Conservation (phyloP, 192 early-diverging fungal species). For the Neocallimastix lanati region DNA sequence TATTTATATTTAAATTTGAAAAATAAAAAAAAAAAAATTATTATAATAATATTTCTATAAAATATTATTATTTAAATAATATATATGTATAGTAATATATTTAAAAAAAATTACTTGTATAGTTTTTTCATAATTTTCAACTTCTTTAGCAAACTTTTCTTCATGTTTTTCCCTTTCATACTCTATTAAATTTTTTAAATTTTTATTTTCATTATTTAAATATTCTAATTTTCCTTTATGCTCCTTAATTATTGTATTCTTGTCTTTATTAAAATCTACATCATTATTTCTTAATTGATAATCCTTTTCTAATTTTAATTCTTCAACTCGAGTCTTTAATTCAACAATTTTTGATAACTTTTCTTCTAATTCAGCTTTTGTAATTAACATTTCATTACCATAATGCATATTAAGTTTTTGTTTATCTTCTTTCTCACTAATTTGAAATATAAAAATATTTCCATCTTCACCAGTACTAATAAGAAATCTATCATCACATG, state of each 20-base stretch:
- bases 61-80: too few relatives aligned
- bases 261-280: conserved; percentile 49
- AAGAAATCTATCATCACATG: conserved; percentile 37
- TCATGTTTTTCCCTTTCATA: conserved; percentile 43
- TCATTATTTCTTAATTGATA: conserved; percentile 44
- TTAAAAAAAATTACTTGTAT: too few relatives aligned
- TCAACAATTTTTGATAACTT: conserved; percentile 34
- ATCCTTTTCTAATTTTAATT: conserved; percentile 47
- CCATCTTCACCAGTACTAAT: conserved; percentile 39
- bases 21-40: too few relatives aligned
- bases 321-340: conserved; percentile 36
- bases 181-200: conserved; percentile 32
- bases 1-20: too few relatives aligned
- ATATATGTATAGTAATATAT: too few relatives aligned
- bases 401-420: background rate
- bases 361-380: conserved; percentile 42
- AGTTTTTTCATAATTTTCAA: conserved; percentile 23
- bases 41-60: too few relatives aligned
- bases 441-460: conserved; percentile 30
- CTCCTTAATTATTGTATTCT: conserved; percentile 44
- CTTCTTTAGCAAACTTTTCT: conserved; percentile 37
- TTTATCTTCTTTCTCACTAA: conserved; percentile 31
- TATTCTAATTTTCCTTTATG: conserved; percentile 37
- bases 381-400: conserved; percentile 27
- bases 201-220: conserved; percentile 27